A percentile compares a stretch with the other conserved stretches of the same genome.
Conservation (phyloP, 129 eudicot species). For the Chrysanthemum lavandulifolium region DNA sequence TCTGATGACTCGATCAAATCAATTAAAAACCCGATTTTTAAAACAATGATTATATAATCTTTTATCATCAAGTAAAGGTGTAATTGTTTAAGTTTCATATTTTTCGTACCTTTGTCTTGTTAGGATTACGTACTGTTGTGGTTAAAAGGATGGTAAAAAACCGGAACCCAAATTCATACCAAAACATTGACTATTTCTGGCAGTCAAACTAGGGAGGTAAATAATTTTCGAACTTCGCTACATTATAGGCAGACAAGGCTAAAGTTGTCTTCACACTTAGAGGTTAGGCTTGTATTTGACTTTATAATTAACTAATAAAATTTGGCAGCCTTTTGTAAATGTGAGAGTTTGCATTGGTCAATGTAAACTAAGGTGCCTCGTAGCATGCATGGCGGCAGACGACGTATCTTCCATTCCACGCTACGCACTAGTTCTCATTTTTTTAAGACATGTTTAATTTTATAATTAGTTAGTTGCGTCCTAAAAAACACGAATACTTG, state of each 20-base stretch:
- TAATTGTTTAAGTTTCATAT: no score
- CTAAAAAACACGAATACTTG: no score
- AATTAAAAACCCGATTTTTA: no score
- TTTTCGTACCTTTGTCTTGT: no score
- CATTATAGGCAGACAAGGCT: conserved; percentile 20
- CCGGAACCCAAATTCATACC: neutral
- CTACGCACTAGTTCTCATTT: conserved; percentile 2
- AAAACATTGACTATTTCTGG: conserved; percentile 21
- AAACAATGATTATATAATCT: no score
- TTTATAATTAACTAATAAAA: conserved; percentile 5
- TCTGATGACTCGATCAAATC: no score
- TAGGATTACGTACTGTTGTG: no score
- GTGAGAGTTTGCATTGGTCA: conserved; percentile 18
- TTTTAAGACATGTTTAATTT: no score
- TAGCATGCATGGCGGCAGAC: conserved; percentile 40
- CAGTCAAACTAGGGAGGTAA: conserved; percentile 27
- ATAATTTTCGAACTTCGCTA: neutral
- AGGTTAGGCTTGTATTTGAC: conserved; percentile 22
- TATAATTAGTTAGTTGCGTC: no score
- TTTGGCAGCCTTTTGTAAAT: conserved; percentile 20
- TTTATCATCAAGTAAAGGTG: no score
- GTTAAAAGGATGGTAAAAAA: conserved; percentile 1
- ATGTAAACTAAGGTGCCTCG: conserved; percentile 23
- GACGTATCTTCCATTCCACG: conserved; percentile 41
- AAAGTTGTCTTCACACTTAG: conserved; percentile 17